phyloP scores from a whole-genome alignment of 306 rosid genomes.

The Quercus cerris region DNA sequence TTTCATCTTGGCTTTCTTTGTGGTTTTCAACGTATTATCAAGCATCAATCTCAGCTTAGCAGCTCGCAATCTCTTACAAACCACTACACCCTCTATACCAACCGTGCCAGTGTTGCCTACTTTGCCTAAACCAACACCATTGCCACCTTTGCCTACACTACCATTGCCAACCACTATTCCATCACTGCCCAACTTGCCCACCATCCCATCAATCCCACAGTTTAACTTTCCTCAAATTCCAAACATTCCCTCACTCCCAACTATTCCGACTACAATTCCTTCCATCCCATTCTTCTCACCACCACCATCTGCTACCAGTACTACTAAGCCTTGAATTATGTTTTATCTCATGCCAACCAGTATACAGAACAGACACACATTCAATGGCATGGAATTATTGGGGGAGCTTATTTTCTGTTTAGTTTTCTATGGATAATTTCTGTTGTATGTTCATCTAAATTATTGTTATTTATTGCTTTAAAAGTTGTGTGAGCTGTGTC shows the following conservation, averaged over 20 bases:
- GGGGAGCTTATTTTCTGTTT: not conserved
- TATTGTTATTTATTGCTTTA: not conserved
- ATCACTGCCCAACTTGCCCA: conserved; percentile 24
- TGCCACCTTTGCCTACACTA: conserved; percentile 3
- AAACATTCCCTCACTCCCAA: conserved; percentile 11
- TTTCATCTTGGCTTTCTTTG: conserved; percentile 11
- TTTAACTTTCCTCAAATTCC: conserved; percentile 9
- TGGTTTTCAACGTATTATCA: conserved; percentile 7
- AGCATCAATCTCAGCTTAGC: conserved; percentile 18
- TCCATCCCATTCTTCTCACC: conserved; percentile 32
- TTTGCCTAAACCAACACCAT: conserved; percentile 24
- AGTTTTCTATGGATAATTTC: not conserved
- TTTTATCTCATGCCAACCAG: not conserved
- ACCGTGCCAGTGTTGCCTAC: not conserved
- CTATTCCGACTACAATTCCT: conserved; percentile 27
- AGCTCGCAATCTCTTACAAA: conserved; percentile 33
- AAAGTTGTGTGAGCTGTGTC: not conserved
- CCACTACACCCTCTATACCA: conserved; percentile 12
- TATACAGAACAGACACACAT: not conserved
- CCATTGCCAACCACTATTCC: too few species aligned
- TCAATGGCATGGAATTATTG: not conserved
- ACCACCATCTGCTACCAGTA: conserved; percentile 30
- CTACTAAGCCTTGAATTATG: conserved; percentile 11
- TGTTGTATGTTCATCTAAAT: not conserved
- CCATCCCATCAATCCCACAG: not conserved